Base-by-base conservation (phyloP, 139 green algal genomes). In the Zygnema cylindricum region DNA sequence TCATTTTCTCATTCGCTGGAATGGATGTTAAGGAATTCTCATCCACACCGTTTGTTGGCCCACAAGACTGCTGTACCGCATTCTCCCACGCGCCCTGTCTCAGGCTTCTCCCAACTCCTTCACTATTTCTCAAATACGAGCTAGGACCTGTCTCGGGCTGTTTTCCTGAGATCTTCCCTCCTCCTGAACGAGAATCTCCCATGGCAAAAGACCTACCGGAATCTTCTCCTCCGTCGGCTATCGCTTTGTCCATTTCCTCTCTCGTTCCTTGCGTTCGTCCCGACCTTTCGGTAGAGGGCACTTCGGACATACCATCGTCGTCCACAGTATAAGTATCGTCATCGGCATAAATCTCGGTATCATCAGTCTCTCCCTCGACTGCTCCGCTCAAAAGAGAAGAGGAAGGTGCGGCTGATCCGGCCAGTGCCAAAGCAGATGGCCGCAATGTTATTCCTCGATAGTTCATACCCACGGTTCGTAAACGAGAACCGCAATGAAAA, bases 391-490 rank as follows among this genome's bases (percentile, higher is more conserved):
- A 79, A 16, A 43, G 36, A 79, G 71, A 79, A 16, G 16, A 79
- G 3, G 71, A 41, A 3, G 71, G 36, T 21, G 77, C 25, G 21
- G 40, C 7, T 22, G 77, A 3, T n/a, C n/a, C n/a, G n/a, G n/a
- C n/a, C n/a, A n/a, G n/a, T 22, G 77, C 3, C 41, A 57, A 7
- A 2, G 40, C 77, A n/a, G 32, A 39, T 2, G 16, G 25, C 22
- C 77, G 77, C 3, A 84, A 33, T 54, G 77, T 69, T 21, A 84
- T 84, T 22, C 77, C 77, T 22, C 40, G 40, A 33, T 84, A 84
- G 77, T 84, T 84, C 77, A 84, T 84, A 16, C 77, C 77, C 35
- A 84, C 77, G 3, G 77, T 84, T 32, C 77, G 77, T 54, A 84
- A 33, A 33, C 77, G 77, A 22, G 77, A 84, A 33, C 77, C 77